Evolutionary conservation across 805 yeast species (phyloP).

Genomic region (Metschnikowia reukaufii): DNA sequence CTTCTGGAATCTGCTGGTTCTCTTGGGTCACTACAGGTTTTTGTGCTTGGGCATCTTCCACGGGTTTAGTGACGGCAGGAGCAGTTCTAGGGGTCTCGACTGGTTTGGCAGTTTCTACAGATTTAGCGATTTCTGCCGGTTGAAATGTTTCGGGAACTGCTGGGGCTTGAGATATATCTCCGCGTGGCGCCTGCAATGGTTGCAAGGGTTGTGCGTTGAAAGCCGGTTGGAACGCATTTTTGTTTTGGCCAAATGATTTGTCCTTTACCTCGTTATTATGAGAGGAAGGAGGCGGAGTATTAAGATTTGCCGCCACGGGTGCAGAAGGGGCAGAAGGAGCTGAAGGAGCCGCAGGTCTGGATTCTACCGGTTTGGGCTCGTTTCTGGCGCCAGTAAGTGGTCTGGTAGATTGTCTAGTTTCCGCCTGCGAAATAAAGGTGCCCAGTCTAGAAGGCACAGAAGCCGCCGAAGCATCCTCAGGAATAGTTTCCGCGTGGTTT

Average conservation of each 20-base stretch:
- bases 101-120: not conserved
- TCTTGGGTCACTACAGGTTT: not conserved
- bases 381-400: not conserved
- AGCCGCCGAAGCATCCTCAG: constrained; percentile 34
- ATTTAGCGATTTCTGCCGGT: not conserved
- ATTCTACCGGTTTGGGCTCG: not conserved
- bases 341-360: not conserved
- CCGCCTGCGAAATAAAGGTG: constrained; percentile 12
- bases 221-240: constrained; percentile 6
- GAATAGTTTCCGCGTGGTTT: constrained; percentile 27
- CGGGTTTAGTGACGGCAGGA: not conserved
- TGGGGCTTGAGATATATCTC: not conserved
- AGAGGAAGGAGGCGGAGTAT: not conserved
- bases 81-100: not conserved
- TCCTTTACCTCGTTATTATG: not conserved
- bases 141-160: not conserved
- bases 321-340: too few relatives aligned
- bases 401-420: constrained; percentile 14
- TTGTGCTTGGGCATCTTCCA: not conserved
- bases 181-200: constrained; percentile 6
- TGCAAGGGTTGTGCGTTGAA: constrained; percentile 9
- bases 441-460: constrained; percentile 19
- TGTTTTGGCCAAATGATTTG: not conserved
- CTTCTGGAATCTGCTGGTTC: too few relatives aligned
- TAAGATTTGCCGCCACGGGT: not conserved